Base-by-base conservation (phyloP, 1,139 yeast genomes). In the Candida sanyaensis region DNA sequence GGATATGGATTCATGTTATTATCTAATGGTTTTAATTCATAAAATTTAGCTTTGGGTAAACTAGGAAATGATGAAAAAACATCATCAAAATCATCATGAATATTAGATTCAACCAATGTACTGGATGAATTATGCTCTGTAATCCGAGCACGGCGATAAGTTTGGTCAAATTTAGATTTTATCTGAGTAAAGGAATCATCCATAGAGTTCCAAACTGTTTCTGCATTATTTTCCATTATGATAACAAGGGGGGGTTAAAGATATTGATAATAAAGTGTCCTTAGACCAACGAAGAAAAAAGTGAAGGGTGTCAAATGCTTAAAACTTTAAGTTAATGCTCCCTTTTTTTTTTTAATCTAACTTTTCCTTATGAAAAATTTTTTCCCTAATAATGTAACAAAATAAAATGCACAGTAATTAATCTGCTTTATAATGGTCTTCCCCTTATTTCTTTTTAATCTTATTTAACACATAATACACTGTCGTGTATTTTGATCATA, bases 1-100 rank as follows among this genome's bases (percentile, higher is more conserved):
- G 87, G 80, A 68, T 70, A 90, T 30, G 84, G 83, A 57, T 83
- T 67, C 43, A 87, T 89, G 46, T 67, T 66, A 49, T 63, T 61
- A 55, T 75, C 77, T 40, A 55, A 55, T 30, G 80, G 78, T 21
- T 64, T 50, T 55, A 75, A 73, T 13, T 70, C 73, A 67, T 75
- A 73, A 54, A 75, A 74, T 21, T 57, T 48, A 34, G 73, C 63
- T 78, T 71, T 73, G 13, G 30, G 31, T 17, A 34, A 17, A 33
- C 8, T 17, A n/a, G 43, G 31, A 13, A 41, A 27, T 8, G 36
- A 26, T 7, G 37, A 41, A 12, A 26, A 6, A 26, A 6, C 28
- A 26, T 30, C 37, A 13, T 40, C 21, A 17, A 17, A 17, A 17
- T 17, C 37, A 6, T 28, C 31, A 9, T 27, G 9, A n/a, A n/a